Conservation (phyloP, 2,329 filamentous ascomycete genomes). For the Ophiostoma montium region DNA sequence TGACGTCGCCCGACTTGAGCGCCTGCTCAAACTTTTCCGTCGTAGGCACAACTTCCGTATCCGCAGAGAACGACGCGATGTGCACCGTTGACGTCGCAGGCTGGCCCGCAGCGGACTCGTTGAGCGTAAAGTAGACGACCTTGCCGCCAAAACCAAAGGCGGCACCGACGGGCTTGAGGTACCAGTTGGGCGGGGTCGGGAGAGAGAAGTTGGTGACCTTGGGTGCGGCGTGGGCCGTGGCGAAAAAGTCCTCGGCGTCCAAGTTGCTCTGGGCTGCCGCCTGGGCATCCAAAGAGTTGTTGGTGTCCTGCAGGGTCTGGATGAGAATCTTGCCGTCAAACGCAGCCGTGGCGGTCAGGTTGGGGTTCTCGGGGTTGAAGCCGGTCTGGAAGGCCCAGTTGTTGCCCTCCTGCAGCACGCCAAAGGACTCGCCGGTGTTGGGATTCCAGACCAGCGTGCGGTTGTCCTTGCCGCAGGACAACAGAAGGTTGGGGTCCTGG, state of each 20-base stretch:
- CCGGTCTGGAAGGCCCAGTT: constrained; percentile 97
- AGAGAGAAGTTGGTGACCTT: constrained; percentile 84
- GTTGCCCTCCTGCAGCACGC: constrained; percentile 93
- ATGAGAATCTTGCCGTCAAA: constrained; percentile 94
- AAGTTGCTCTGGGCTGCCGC: constrained; percentile 51
- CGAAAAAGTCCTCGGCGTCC: constrained; percentile 93
- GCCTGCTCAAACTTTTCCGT: constrained; percentile 80
- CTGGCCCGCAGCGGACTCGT: constrained; percentile 45
- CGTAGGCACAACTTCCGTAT: constrained; percentile 68
- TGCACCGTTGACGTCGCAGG: constrained; percentile 59
- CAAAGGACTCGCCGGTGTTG: constrained; percentile 71
- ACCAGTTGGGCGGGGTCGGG: constrained; percentile 75
- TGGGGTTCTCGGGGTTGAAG: constrained; percentile 88
- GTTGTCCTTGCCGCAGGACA: constrained; percentile 96
- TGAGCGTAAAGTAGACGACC: constrained; percentile 58
- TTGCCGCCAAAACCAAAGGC: constrained; percentile 96
- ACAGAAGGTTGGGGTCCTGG: constrained; percentile 74
- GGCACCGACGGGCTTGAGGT: constrained; percentile 69
- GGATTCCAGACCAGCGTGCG: constrained; percentile 94
- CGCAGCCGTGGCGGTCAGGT: constrained; percentile 82
- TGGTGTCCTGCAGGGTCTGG: constrained; percentile 89
- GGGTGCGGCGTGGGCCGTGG: constrained; percentile 79
- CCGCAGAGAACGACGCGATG: constrained; percentile 79
- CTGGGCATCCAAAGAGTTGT: constrained; percentile 53
- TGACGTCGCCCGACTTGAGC: constrained; percentile 62